Conservation (phyloP, 257 asterid genomes). For the Nicotiana undulata region DNA sequence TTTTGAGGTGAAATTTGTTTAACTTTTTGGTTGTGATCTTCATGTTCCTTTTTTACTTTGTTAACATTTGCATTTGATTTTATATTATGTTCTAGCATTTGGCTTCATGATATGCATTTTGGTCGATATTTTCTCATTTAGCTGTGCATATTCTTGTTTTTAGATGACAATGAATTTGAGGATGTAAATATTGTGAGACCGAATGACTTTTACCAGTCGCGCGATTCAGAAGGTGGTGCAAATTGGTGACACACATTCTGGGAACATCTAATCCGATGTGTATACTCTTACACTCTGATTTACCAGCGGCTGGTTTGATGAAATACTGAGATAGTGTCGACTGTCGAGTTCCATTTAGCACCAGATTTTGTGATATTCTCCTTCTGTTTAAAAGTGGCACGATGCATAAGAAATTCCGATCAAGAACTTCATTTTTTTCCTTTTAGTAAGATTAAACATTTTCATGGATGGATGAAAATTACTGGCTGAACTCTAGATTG, state of each 20-base stretch:
- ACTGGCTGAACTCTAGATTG: too few species aligned
- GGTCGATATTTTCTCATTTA: neutral
- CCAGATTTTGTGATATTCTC: neutral
- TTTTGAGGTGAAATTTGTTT: neutral
- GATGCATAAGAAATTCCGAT: neutral
- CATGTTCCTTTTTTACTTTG: neutral
- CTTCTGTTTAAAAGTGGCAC: neutral
- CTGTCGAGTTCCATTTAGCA: neutral
- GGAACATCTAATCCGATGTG: neutral
- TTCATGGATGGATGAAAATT: too few species aligned
- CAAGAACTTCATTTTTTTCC: too few species aligned
- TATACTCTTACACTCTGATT: neutral
- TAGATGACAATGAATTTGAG: constrained; percentile 69
- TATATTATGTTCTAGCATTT: neutral
- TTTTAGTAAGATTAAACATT: too few species aligned
- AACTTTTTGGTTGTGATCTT: neutral
- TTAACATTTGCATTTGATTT: neutral
- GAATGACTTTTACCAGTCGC: constrained; percentile 40
- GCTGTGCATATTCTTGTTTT: neutral
- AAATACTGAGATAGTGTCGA: neutral
- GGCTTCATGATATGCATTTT: neutral
- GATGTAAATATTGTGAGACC: constrained; percentile 55
- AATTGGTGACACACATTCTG: constrained; percentile 23
- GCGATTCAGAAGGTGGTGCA: constrained; percentile 43
- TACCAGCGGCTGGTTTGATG: neutral